phyloP scores from a whole-genome alignment of 805 yeast species.

The Maudiozyma barnettii region DNA sequence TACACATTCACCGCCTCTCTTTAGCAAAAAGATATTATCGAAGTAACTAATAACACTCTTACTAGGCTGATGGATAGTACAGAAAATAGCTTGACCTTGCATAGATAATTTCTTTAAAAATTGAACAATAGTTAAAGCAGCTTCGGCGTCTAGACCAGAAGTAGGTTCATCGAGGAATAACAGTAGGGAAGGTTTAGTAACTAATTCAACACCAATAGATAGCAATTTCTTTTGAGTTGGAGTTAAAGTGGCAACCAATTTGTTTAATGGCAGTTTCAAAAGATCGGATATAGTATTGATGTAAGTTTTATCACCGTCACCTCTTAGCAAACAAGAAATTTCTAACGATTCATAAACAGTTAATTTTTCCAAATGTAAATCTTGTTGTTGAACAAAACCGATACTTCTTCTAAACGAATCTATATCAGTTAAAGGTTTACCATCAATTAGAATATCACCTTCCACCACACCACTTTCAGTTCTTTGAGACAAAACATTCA shows the following conservation, averaged over 20 bases:
- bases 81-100: conserved; percentile 48
- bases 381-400: conserved; percentile 55
- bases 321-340: conserved; percentile 44
- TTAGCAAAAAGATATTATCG: conserved; percentile 50
- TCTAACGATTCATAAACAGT: conserved; percentile 47
- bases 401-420: conserved; percentile 43
- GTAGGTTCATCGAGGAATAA: conserved; percentile 54
- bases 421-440: conserved; percentile 34
- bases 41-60: conserved; percentile 51
- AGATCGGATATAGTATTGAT: conserved; percentile 31
- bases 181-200: conserved; percentile 44
- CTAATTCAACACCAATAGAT: conserved; percentile 47
- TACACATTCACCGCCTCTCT: conserved; percentile 61
- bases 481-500: conserved; percentile 45
- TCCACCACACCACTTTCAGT: conserved; percentile 46
- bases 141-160: conserved; percentile 49
- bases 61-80: conserved; percentile 62
- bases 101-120: conserved; percentile 41
- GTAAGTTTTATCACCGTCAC: conserved; percentile 24
- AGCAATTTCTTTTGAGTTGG: conserved; percentile 47
- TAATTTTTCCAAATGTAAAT: conserved; percentile 41
- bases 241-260: conserved; percentile 44
- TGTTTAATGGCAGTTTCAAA: conserved; percentile 34
- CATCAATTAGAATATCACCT: conserved; percentile 51
- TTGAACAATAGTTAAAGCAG: conserved; percentile 50